Percentiles rank a stretch among this genome's conserved stretches.
Conservation (phyloP, 176 grass and related monocot species). For the Themeda triandra region DNA sequence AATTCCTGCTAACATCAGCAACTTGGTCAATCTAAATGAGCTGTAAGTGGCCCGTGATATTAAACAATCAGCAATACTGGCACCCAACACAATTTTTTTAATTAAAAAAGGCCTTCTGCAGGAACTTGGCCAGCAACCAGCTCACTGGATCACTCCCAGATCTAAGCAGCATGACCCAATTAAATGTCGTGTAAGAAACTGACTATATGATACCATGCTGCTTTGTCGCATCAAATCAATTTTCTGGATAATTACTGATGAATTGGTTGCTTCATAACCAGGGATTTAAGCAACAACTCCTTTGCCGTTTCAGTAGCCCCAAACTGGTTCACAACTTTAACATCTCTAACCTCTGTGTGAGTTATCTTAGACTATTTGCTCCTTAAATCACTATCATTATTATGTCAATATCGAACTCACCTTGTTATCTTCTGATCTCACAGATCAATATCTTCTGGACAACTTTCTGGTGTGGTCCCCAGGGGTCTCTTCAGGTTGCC, state of each 20-base stretch:
- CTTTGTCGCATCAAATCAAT: neutral
- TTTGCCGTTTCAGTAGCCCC: conserved; percentile 57
- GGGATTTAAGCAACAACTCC: conserved; percentile 77
- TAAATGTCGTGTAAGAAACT: conserved; percentile 71
- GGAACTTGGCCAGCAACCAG: conserved; percentile 73
- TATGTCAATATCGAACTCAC: neutral
- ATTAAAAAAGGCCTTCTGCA: conserved; percentile 32
- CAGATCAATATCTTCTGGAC: conserved; percentile 53
- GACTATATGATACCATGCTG: neutral
- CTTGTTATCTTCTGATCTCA: neutral
- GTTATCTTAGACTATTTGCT: conserved; percentile 24
- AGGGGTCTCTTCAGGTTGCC: conserved; percentile 46
- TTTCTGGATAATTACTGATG: neutral
- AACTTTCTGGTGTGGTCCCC: conserved; percentile 50
- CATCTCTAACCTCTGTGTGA: conserved; percentile 63
- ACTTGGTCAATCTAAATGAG: conserved; percentile 28
- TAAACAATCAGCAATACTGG: neutral
- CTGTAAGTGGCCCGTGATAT: conserved; percentile 44
- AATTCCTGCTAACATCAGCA: conserved; percentile 45
- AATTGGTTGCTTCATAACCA: conserved; percentile 23
- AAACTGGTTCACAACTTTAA: conserved; percentile 63
- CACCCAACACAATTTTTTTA: neutral
- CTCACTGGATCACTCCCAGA: conserved; percentile 59
- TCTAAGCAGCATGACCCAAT: conserved; percentile 43
- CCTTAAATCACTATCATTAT: neutral